Conservation (phyloP, 345 rosid genomes). For the Syzygium grande region DNA sequence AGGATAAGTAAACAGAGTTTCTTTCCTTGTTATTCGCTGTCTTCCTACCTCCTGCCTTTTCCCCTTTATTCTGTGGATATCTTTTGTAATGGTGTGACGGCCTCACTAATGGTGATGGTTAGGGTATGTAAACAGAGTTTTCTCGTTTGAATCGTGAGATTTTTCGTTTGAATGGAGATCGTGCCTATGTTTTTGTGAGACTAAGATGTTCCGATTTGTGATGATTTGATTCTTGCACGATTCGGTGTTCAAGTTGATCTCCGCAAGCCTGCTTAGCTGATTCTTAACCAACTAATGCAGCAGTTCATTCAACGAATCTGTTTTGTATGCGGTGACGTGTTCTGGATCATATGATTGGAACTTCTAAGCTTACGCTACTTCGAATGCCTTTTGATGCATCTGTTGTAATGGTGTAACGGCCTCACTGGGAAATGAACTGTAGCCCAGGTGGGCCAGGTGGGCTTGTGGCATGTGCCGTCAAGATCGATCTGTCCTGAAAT, state of each 20-base stretch:
- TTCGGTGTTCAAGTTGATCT: background rate
- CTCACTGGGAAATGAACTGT: background rate
- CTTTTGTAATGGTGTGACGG: too few relatives aligned
- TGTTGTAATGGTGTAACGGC: background rate
- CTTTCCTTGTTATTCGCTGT: too few relatives aligned
- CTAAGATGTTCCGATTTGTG: background rate
- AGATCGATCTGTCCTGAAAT: background rate
- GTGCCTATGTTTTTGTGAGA: background rate
- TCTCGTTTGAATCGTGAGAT: too few relatives aligned
- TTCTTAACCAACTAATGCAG: background rate
- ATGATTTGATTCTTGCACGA: background rate
- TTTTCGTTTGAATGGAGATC: background rate
- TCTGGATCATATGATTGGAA: background rate
- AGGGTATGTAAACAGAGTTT: too few relatives aligned
- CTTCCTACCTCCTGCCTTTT: too few relatives aligned
- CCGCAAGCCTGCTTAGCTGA: background rate
- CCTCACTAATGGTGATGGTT: too few relatives aligned
- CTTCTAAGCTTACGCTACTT: background rate
- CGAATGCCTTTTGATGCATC: background rate
- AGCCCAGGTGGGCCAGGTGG: background rate
- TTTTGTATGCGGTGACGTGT: background rate
- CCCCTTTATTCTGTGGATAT: too few relatives aligned
- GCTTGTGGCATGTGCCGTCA: background rate
- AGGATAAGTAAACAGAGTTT: too few relatives aligned
- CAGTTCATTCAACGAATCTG: too few relatives aligned